These are phyloP conservation scores for Xylariaceae sp. DNA, from an alignment of 2,329 filamentous ascomycete species.

Conservation along the genomic window DNA sequence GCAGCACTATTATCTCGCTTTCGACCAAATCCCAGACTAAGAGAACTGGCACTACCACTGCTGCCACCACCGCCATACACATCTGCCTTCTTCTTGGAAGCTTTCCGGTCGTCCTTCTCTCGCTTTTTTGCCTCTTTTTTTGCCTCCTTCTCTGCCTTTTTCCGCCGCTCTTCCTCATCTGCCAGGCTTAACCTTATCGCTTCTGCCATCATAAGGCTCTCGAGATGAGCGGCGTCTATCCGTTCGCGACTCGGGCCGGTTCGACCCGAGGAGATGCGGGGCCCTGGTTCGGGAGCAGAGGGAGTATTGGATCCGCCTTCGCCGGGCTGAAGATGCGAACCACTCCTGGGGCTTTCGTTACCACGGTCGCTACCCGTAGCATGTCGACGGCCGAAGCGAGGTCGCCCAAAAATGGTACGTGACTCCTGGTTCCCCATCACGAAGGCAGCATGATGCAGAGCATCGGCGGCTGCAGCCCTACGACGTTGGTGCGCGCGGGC, in stretches of 20 bases:
- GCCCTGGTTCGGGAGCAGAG: constrained; percentile 39
- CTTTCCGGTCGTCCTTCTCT: constrained; percentile 83
- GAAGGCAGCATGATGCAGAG: constrained; percentile 92
- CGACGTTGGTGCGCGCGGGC: constrained; percentile 84
- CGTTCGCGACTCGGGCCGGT: constrained; percentile 25
- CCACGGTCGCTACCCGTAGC: constrained; percentile 43
- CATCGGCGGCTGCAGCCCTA: constrained; percentile 88
- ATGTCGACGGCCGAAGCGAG: constrained; percentile 61
- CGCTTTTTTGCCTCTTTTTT: constrained; percentile 83
- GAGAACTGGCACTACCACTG: constrained; percentile 64
- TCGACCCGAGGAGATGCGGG: constrained; percentile 37
- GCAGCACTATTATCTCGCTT: constrained; percentile 61
- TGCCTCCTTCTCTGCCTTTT: constrained; percentile 78
- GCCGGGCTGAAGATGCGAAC: constrained; percentile 17
- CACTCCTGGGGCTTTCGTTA: constrained; percentile 35
- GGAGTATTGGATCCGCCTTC: constrained; percentile 33
- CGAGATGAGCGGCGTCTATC: constrained; percentile 66
- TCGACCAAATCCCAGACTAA: constrained; percentile 63
- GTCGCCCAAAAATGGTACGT: constrained; percentile 54
- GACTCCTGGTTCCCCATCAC: constrained; percentile 70
- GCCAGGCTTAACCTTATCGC: constrained; percentile 90
- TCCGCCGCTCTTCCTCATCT: constrained; percentile 89
- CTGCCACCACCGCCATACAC: constrained; percentile 46
- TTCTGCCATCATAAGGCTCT: constrained; percentile 99
- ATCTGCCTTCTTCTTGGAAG: constrained; percentile 63